A percentile compares a stretch with the other conserved stretches of the same genome.
Conservation (phyloP, 768 basidiomycete genomes). For the Trametes cingulata region DNA sequence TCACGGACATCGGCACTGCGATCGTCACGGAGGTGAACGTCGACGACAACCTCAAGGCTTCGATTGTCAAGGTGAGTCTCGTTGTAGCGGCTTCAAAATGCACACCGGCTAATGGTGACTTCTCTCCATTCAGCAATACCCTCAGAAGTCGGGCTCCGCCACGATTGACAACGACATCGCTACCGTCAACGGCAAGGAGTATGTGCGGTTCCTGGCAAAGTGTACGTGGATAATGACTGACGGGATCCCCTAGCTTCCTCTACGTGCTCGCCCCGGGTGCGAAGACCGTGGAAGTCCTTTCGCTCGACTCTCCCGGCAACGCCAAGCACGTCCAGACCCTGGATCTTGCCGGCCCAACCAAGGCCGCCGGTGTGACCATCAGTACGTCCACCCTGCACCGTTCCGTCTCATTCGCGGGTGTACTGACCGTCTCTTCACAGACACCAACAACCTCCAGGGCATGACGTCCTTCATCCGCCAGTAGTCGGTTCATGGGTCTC, state of each 20-base stretch:
- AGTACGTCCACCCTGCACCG: conserved; percentile 27
- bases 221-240: not conserved
- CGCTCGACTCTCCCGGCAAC: conserved; percentile 40
- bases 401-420: no score
- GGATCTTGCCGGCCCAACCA: conserved; percentile 34
- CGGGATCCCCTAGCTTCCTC: conserved; percentile 37
- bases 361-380: conserved; percentile 34
- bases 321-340: conserved; percentile 35
- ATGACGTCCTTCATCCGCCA: conserved; percentile 26
- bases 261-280: conserved; percentile 41
- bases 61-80: conserved; percentile 42
- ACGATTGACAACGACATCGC: conserved; percentile 34
- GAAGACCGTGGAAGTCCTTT: conserved; percentile 40
- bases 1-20: conserved; percentile 29
- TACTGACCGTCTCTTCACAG: conserved; percentile 12
- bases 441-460: conserved; percentile 37
- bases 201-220: not conserved
- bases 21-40: conserved; percentile 46
- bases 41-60: conserved; percentile 44
- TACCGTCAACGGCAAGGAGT: conserved; percentile 33
- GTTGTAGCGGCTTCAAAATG: no score
- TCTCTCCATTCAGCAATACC: conserved; percentile 25
- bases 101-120: not conserved
- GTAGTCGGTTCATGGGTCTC: no score
- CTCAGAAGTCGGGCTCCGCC: conserved; percentile 10